Evolutionary conservation across 495 filamentous ascomycete genomes (phyloP), one percentile per base, ranked within the genome.

Genomic region (Lasiosphaeriaceae sp.): DNA sequence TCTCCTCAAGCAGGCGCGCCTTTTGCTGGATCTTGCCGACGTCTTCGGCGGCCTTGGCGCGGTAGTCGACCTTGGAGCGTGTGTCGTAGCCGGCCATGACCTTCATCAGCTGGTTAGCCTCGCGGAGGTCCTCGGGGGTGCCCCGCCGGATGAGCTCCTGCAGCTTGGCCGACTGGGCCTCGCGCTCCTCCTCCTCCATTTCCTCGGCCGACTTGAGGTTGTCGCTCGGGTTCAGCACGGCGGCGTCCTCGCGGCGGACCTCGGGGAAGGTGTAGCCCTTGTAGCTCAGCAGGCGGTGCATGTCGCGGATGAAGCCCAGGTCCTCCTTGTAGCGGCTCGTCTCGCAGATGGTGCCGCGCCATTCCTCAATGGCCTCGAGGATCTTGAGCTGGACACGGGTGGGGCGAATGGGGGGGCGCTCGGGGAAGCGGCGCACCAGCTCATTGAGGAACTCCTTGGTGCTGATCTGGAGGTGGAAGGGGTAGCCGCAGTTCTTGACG

Each of bases 381-480:
- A 97, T 96, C 74, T 89, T 89, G 70, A 85, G 79, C 76, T 98
- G 94, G 47, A 96, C 90, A 60, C 91, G 80, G 39, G 88, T 88
- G 48, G 92, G 82, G 51, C 94, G 86, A 58, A 92, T 79, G 11
- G 93, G 90, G 45, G 94, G 94, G 29, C 93, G 83, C 73, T 98
- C 94, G 55, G 94, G 94, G 68, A 98, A 98, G 52, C 93, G 82
- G 56, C 94, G 87, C 24, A 98, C 94, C 59, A 98, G 86, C 80
- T 98, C 94, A 77, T 97, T 98, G 55, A 98, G 83, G 66, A 98
- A 97, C 64, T 98, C 94, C 71, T 98, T 98, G 55, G 94, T 97
- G 70, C 88, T 90, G 71, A 98, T 97, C 74, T 98, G 94, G 39
- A 98, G 86, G 59, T 98, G 94, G 73, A 98, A 98, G 17, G 95